Conservation (phyloP, 345 rosid genomes). For the Pugionium dolabratum region DNA sequence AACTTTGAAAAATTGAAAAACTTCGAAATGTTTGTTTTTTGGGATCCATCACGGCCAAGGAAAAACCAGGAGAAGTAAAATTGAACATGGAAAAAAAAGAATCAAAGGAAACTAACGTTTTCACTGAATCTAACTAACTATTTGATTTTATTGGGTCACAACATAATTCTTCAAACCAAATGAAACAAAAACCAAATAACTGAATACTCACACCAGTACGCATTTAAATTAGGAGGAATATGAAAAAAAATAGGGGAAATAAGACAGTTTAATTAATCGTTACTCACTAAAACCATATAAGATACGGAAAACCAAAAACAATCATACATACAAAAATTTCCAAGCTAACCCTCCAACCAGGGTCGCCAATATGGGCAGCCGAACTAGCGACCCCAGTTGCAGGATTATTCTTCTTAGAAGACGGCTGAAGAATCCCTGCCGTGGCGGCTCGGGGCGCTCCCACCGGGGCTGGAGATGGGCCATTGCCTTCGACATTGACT, state of each 20-base stretch:
- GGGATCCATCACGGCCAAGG: too few relatives aligned
- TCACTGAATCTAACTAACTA: background rate
- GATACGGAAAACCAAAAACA: slow-evolving; percentile 30
- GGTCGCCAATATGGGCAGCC: slow-evolving; percentile 1
- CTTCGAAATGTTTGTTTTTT: too few relatives aligned
- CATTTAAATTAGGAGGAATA: slow-evolving; percentile 5
- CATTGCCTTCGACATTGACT: slow-evolving; percentile 49
- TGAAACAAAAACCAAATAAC: background rate
- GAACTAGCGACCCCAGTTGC: slow-evolving; percentile 49
- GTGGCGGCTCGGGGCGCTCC: slow-evolving; percentile 53
- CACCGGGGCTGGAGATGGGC: slow-evolving; percentile 55
- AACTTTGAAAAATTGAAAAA: background rate
- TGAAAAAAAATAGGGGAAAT: background rate
- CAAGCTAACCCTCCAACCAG: background rate
- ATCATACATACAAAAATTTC: slow-evolving; percentile 9
- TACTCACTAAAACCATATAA: slow-evolving; percentile 4
- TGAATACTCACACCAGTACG: background rate
- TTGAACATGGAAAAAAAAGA: too few relatives aligned
- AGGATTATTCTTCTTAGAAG: slow-evolving; percentile 57
- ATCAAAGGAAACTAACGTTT: background rate
- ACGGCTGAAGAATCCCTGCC: slow-evolving; percentile 40
- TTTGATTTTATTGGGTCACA: background rate
- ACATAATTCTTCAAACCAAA: background rate
- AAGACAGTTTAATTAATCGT: background rate
- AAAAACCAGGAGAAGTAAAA: too few relatives aligned